These are phyloP conservation scores for Fistulinella cinereoalba DNA, from an alignment of 1,284 basidiomycete genomes.

Conservation along the genomic window DNA sequence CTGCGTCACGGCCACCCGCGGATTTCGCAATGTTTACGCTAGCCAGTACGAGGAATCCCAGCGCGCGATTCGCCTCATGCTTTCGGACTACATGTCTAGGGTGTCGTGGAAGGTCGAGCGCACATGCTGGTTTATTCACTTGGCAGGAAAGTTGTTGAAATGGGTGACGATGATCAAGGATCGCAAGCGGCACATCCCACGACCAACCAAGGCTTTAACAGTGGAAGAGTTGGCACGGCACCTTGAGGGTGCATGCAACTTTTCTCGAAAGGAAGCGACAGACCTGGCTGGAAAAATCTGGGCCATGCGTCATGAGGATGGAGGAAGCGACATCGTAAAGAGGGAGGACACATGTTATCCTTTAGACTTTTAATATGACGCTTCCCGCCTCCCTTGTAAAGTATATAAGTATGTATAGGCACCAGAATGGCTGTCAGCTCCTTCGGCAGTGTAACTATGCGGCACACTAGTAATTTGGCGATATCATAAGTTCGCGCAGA, in stretches of 20 bases:
- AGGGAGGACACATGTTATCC: background rate
- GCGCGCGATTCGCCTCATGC: slow-evolving; percentile 15
- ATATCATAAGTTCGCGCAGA: no score
- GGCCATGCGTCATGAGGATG: slow-evolving; percentile 13
- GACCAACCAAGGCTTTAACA: slow-evolving; percentile 8
- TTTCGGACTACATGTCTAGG: slow-evolving; percentile 14
- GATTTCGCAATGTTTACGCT: slow-evolving; percentile 11
- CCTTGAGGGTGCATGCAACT: slow-evolving; percentile 16
- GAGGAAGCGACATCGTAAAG: slow-evolving; percentile 23
- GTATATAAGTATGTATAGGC: no score
- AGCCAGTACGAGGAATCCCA: slow-evolving; percentile 15
- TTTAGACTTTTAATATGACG: no score
- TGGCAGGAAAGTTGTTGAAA: slow-evolving; percentile 21
- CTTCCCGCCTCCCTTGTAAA: no score
- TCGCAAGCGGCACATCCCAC: background rate
- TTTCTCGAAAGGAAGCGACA: slow-evolving; percentile 13
- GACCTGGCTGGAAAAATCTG: slow-evolving; percentile 17
- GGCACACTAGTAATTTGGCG: no score
- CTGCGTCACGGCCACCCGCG: slow-evolving; percentile 22
- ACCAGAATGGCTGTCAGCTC: no score
- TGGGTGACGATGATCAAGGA: slow-evolving; percentile 15
- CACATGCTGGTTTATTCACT: slow-evolving; percentile 19
- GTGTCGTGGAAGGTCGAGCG: slow-evolving; percentile 20
- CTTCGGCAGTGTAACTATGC: no score
- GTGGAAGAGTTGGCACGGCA: slow-evolving; percentile 14